phyloP scores from a whole-genome alignment of 2,329 filamentous ascomycete genomes.

The Cladobotryum mycophilum region DNA sequence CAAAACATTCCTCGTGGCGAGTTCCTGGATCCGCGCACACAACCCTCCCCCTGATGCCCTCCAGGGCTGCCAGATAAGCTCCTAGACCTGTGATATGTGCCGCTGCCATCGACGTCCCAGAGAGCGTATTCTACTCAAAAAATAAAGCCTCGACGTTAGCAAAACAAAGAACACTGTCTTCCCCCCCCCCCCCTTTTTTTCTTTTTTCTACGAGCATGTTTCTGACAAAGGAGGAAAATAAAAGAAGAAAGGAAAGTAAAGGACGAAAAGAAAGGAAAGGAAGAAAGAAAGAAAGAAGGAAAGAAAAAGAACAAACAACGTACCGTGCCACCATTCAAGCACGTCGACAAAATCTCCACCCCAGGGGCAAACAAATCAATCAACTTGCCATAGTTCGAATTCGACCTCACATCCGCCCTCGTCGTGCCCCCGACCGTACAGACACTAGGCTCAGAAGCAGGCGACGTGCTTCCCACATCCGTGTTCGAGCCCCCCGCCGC shows the following conservation, averaged over 20 bases:
- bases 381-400: slow-evolving; percentile 46
- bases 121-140: slow-evolving; percentile 31
- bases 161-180: background rate
- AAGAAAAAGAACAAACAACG: background rate
- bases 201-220: no score
- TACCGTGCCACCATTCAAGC: slow-evolving; percentile 33
- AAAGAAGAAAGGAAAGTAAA: no score
- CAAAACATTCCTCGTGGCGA: slow-evolving; percentile 31
- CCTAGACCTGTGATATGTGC: slow-evolving; percentile 38
- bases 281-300: no score
- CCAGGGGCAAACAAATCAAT: slow-evolving; percentile 50
- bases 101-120: slow-evolving; percentile 40
- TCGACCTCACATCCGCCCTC: slow-evolving; percentile 32
- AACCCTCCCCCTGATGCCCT: slow-evolving; percentile 28
- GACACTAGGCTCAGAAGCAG: slow-evolving; percentile 40
- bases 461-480: slow-evolving; percentile 40
- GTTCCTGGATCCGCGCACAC: slow-evolving; percentile 19
- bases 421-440: slow-evolving; percentile 48
- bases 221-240: no score
- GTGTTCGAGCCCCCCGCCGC: slow-evolving; percentile 47
- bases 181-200: no score
- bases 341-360: slow-evolving; percentile 41
- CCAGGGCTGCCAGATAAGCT: slow-evolving; percentile 41
- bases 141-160: background rate
- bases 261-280: no score